Conservation (phyloP, 2,329 filamentous ascomycete species). For the Phyllosticta paracitricarpa region DNA sequence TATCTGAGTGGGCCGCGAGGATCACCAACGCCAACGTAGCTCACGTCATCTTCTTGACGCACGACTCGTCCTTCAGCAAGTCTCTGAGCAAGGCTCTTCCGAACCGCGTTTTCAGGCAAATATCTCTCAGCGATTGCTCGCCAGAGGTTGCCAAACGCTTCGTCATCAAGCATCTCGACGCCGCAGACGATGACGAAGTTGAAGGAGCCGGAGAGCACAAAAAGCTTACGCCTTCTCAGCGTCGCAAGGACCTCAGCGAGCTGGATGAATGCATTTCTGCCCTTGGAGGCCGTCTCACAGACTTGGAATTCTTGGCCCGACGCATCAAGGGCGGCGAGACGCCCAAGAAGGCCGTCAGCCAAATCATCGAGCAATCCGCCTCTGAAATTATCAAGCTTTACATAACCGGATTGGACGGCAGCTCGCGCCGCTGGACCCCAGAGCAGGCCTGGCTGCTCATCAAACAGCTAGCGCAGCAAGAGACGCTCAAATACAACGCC, state of each 20-base stretch:
- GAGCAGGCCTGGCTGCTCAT: constrained; percentile 89
- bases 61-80: constrained; percentile 81
- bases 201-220: constrained; percentile 25
- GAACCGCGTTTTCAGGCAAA: constrained; percentile 79
- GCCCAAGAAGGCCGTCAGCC: constrained; percentile 68
- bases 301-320: constrained; percentile 87
- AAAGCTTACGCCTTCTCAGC: constrained; percentile 37
- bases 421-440: constrained; percentile 57
- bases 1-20: constrained; percentile 75
- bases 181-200: constrained; percentile 31
- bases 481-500: constrained; percentile 72
- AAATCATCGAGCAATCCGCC: constrained; percentile 82
- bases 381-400: constrained; percentile 93
- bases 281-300: constrained; percentile 85
- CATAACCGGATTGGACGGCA: constrained; percentile 52
- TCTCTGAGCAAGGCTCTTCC: constrained; percentile 77
- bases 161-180: constrained; percentile 71
- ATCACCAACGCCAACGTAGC: constrained; percentile 81
- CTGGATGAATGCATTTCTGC: constrained; percentile 73
- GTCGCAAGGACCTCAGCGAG: constrained; percentile 51
- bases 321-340: constrained; percentile 79
- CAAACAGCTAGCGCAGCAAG: constrained; percentile 60
- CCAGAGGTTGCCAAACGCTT: constrained; percentile 78
- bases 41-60: constrained; percentile 89
- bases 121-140: constrained; percentile 76